phyloP scores from a whole-genome alignment of 495 filamentous ascomycete species.

The Cercophora newfieldiana region DNA sequence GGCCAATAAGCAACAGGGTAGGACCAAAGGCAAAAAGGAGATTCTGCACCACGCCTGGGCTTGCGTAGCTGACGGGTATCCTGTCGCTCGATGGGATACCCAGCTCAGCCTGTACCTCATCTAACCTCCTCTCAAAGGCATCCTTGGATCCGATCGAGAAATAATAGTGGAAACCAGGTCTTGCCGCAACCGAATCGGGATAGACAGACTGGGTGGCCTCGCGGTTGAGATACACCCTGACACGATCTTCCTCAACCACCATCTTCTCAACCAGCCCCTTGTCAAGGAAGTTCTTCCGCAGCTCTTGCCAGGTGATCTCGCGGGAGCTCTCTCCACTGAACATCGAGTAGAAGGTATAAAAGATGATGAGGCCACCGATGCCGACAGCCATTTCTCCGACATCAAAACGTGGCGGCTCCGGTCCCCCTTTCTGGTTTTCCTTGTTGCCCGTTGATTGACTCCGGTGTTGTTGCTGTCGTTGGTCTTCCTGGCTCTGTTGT shows the following conservation, averaged over 20 bases:
- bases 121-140: constrained; percentile 82
- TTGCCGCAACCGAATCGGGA: constrained; percentile 74
- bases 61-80: constrained; percentile 86
- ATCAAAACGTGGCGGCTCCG: constrained; percentile 6
- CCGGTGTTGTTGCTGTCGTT: constrained; percentile 35
- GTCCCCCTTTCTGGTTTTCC: constrained; percentile 14
- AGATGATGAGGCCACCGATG: constrained; percentile 11
- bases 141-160: constrained; percentile 96
- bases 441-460: constrained; percentile 14
- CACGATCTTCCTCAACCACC: constrained; percentile 69
- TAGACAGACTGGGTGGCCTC: constrained; percentile 76
- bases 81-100: constrained; percentile 79
- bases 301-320: constrained; percentile 98
- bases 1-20: constrained; percentile 79
- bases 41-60: constrained; percentile 66
- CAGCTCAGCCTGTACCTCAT: constrained; percentile 83
- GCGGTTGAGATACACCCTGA: constrained; percentile 80
- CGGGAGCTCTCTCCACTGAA: constrained; percentile 23
- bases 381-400: constrained; percentile 23
- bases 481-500: constrained; percentile 29
- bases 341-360: constrained; percentile 28
- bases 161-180: constrained; percentile 77
- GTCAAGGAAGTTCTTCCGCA: constrained; percentile 86
- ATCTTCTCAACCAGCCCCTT: constrained; percentile 95
- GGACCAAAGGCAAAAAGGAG: constrained; percentile 79